Base-by-base conservation (phyloP, 2,329 filamentous ascomycete genomes). In the Fusarium sarcochroum region DNA sequence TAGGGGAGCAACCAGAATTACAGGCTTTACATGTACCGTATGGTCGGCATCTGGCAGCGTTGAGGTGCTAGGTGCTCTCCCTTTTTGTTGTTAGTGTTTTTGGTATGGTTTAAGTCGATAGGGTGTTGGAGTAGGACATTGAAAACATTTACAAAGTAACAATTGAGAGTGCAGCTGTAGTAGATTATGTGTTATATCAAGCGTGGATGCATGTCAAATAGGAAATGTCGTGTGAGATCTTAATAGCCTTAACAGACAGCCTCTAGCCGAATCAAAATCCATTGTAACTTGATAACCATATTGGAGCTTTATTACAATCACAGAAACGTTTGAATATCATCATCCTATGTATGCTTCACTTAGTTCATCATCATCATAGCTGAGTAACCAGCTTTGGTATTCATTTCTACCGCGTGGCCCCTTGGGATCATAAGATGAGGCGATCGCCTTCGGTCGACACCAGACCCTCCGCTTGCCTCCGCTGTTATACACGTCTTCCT, bases 61-160 rank as follows among this genome's bases (percentile, higher is more conserved):
- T 60, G 49, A 58, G 54, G 55, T 64, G 60, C 66, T 49, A 50
- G 63, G 55, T 71, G 62, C 53, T 57, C 66, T 58, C 60, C 60
- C 61, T 68, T 65, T 66, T n/a, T n/a, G n/a, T n/a, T 70, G 58
- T 71, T 68, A 63, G 66, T 71, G 50, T 73, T 69, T 69, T 70
- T 73, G 74, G 65, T 68, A 74, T 71, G 75, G 65, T 70, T 74
- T 65, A 54, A 75, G 66, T 72, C 67, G 65, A 66, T 59, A 59
- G 64, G 71, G 61, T 67, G 61, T 65, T 70, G 66, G 66, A 61
- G 65, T 71, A 71, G 65, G 64, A 66, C 23, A 66, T 68, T 68
- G 66, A 71, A 61, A 75, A 70, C 42, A 64, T 73, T 48, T 73
- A 71, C 46, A 59, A 73, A 68, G 38, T 41, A 58, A 58, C 20